Conservation (phyloP, 73 alveolate species). For the Tetrahymena thermophila region DNA sequence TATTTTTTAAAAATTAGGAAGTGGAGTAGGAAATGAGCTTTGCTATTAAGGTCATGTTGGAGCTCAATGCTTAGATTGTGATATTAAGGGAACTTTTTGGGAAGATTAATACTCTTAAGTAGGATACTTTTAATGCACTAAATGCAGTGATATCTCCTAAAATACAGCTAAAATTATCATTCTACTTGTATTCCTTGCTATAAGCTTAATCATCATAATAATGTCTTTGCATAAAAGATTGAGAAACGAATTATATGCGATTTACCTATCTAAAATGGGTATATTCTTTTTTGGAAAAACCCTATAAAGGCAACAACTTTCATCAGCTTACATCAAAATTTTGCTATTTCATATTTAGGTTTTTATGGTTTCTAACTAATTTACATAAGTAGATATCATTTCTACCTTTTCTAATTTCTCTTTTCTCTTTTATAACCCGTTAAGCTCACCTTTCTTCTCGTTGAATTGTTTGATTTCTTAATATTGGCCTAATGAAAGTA, state of each 20-base stretch:
- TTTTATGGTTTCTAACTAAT: neutral
- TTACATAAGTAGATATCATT: neutral
- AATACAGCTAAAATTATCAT: neutral
- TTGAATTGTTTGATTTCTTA: neutral
- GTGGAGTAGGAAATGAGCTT: neutral
- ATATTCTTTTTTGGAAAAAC: neutral
- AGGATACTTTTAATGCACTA: neutral
- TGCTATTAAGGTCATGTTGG: neutral
- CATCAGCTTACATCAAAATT: neutral
- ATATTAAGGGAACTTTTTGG: neutral
- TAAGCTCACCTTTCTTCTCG: neutral
- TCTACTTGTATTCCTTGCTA: neutral
- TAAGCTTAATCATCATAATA: neutral
- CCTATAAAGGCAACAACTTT: neutral
- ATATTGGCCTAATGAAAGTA: neutral
- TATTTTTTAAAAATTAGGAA: neutral
- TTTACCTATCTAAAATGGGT: neutral
- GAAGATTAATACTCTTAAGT: neutral
- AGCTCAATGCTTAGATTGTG: neutral
- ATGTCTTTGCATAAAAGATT: neutral
- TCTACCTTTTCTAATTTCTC: neutral
- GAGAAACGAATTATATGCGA: neutral
- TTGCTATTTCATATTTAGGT: neutral
- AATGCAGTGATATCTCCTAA: neutral
- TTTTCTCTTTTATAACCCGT: neutral